Conservation (phyloP, 345 rosid genomes). For the Litchi chinensis region DNA sequence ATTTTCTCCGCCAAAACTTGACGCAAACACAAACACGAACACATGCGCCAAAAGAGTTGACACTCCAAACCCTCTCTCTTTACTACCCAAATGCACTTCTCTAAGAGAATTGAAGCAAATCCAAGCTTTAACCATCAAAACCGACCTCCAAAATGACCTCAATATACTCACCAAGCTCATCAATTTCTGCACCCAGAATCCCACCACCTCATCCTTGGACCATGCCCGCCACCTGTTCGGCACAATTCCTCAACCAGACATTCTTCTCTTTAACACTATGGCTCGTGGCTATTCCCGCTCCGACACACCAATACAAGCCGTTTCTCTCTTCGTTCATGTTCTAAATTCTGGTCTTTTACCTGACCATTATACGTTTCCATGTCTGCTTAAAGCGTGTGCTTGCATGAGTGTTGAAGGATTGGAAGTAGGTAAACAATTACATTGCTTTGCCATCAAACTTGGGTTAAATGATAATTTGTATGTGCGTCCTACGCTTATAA, state of each 20-base stretch:
- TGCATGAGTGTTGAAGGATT: constrained; percentile 40
- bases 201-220: constrained; percentile 42
- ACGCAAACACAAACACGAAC: neutral
- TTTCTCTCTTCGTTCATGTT: constrained; percentile 47
- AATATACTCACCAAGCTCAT: constrained; percentile 56
- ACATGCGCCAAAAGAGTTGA: constrained; percentile 2
- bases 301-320: constrained; percentile 38
- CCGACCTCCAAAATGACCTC: constrained; percentile 51
- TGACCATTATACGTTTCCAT: constrained; percentile 70
- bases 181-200: constrained; percentile 54
- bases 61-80: constrained; percentile 33
- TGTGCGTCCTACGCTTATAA: constrained; percentile 71
- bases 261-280: constrained; percentile 60
- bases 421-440: constrained; percentile 65
- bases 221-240: constrained; percentile 68
- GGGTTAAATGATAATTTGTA: constrained; percentile 51
- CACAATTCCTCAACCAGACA: constrained; percentile 52
- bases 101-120: constrained; percentile 65
- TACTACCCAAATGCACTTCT: constrained; percentile 54
- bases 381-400: constrained; percentile 63
- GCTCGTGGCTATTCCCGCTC: constrained; percentile 70
- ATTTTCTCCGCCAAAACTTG: constrained; percentile 22
- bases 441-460: constrained; percentile 52
- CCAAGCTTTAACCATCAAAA: constrained; percentile 66
- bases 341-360: constrained; percentile 49